phyloP scores from a whole-genome alignment of 148 eudicot species.

The Vaccinium vitisidaea region DNA sequence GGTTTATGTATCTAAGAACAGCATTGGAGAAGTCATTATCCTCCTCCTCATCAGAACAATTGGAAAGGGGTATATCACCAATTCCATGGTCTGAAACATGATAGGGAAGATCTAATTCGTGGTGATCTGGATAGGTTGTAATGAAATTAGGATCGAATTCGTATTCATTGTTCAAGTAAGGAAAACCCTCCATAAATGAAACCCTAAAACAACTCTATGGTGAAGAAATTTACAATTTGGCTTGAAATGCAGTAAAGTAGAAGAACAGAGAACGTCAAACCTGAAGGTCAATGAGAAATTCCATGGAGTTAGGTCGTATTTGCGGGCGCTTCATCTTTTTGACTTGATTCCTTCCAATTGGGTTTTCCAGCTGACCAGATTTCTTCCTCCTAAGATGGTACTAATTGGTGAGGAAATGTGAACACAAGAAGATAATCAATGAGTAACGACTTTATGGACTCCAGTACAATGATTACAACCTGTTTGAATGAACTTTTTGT shows the following conservation, averaged over 20 bases:
- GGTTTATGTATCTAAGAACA: slow-evolving; percentile 2
- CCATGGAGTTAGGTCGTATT: neutral
- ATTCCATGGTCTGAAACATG: neutral
- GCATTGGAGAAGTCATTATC: neutral
- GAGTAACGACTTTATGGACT: no score
- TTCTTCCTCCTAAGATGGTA: no score
- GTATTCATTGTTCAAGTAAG: neutral
- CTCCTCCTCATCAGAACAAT: neutral
- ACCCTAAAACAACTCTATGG: neutral
- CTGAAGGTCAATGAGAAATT: neutral
- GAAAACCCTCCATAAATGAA: neutral
- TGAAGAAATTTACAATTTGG: neutral
- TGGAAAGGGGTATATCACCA: neutral
- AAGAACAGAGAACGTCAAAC: neutral
- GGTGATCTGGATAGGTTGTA: neutral
- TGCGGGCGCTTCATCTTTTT: neutral
- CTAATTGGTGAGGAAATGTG: no score
- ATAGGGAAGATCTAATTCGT: neutral
- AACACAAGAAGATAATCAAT: no score
- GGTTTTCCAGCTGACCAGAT: no score
- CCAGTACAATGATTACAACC: no score
- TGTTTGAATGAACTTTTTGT: no score
- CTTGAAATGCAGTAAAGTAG: neutral
- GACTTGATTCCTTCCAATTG: neutral
- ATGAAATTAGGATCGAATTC: neutral